Evolutionary conservation across 352 stramenopile genomes (phyloP), one percentile per base, ranked within the genome.

Genomic region (Phytophthora agathidicida): DNA sequence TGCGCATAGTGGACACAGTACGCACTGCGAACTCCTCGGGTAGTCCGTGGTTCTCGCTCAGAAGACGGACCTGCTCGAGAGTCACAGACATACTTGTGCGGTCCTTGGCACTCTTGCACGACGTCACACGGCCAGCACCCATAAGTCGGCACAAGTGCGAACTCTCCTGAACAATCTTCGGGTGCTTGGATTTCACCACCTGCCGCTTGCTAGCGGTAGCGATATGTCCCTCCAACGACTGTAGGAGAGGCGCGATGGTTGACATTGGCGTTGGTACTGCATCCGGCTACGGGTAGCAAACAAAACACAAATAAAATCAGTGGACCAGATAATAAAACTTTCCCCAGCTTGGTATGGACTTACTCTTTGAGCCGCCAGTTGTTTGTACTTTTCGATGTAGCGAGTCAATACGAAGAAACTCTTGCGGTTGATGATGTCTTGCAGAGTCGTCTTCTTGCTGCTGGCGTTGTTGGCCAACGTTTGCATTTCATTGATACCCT

Each of bases 31-130:
- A 80, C 33, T 91, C 76, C 27, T 76, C 62, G 0, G 82, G 74
- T 14, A 93, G 50, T 0, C 73, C 77, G 45, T 93, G 81, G 50
- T 88, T 70, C 11, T 87, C 75, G 37, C 64, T 72, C 31, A 93
- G 58, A 11, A 93, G 44, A 11, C 79, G 75, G 27, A 83, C 77
- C 58, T 98, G 88, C 68, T 98, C 96, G 27, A 98, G 90, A 14
- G 94, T 98, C 28, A 98, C 86, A 20, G 96, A 94, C 96, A 99
- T 99, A 20, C 89, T 86, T 14, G 96, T 98, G 46, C 96, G 89
- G 75, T 99, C 94, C 63, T 98, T 99, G 7, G 94, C 95, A 63
- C 78, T 96, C 67, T 98, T 98, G 76, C 96, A 98, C 47, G 96
- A 98, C 3, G 96, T 96, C 26, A 96, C 79, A 27, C 89, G 87